Conservation (phyloP, 1,139 yeast genomes). For the Lodderomyces orthopsilosis region DNA sequence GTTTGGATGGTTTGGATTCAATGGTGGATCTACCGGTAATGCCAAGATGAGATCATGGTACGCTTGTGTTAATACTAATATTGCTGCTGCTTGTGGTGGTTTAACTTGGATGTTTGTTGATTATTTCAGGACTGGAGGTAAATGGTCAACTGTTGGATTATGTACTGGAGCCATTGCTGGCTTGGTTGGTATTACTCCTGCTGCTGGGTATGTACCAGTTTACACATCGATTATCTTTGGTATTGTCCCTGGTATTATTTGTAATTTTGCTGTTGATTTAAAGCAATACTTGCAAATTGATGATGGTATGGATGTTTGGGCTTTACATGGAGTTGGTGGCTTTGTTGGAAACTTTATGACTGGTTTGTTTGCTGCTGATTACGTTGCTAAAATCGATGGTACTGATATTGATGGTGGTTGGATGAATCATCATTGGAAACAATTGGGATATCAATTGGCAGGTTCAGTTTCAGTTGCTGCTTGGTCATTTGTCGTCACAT, state of each 20-base stretch:
- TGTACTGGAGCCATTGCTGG: constrained; percentile 95
- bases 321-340: constrained; percentile 94
- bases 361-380: constrained; percentile 92
- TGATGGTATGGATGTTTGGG: constrained; percentile 94
- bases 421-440: constrained; percentile 86
- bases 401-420: constrained; percentile 86
- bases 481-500: constrained; percentile 80
- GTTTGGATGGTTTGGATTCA: constrained; percentile 99
- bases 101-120: constrained; percentile 92
- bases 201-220: constrained; percentile 93
- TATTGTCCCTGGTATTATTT: constrained; percentile 68
- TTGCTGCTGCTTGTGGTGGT: constrained; percentile 92
- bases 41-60: constrained; percentile 90
- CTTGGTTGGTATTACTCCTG: constrained; percentile 94
- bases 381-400: constrained; percentile 75
- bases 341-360: constrained; percentile 79
- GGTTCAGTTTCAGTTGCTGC: constrained; percentile 71
- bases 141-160: constrained; percentile 93
- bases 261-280: constrained; percentile 83
- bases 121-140: constrained; percentile 81
- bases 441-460: constrained; percentile 92
- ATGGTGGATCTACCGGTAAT: constrained; percentile 95
- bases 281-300: constrained; percentile 74
- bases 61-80: constrained; percentile 86
- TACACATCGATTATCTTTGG: constrained; percentile 88